A percentile compares a stretch with the other conserved stretches of the same genome.
Conservation (phyloP, 345 rosid genomes). For the Orychophragmus violaceus region DNA sequence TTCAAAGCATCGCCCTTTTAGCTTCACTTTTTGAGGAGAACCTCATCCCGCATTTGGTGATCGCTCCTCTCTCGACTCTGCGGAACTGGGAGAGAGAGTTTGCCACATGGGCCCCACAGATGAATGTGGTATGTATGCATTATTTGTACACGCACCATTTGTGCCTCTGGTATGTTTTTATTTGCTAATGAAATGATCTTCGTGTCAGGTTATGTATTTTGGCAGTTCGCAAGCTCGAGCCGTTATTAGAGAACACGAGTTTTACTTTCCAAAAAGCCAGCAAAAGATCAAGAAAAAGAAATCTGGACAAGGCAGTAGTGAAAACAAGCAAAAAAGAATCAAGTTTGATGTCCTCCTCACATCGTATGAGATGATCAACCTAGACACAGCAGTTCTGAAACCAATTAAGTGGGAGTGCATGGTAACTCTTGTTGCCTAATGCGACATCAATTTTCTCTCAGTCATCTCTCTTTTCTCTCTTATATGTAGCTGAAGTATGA, state of each 20-base stretch:
- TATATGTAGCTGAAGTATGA: not conserved
- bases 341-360: conserved; percentile 98
- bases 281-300: conserved; percentile 84
- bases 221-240: conserved; percentile 51
- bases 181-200: conserved; percentile 10
- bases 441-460: conserved; percentile 1
- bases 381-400: conserved; percentile 71
- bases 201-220: not conserved
- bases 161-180: not conserved
- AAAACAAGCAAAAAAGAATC: conserved; percentile 91
- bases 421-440: conserved; percentile 45
- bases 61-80: conserved; percentile 97
- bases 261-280: conserved; percentile 68
- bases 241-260: conserved; percentile 87
- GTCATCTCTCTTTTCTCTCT: not conserved
- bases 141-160: not conserved
- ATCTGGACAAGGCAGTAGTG: conserved; percentile 68
- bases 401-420: conserved; percentile 98
- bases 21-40: conserved; percentile 83
- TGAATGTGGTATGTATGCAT: conserved; percentile 83
- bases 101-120: conserved; percentile 97
- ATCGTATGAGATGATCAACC: conserved; percentile 96
- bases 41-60: conserved; percentile 73
- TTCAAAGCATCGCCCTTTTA: conserved; percentile 96
- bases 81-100: conserved; percentile 99